These are phyloP conservation scores for Curvularia sp. DNA, from an alignment of 2,329 filamentous ascomycete species.

Conservation along the genomic window DNA sequence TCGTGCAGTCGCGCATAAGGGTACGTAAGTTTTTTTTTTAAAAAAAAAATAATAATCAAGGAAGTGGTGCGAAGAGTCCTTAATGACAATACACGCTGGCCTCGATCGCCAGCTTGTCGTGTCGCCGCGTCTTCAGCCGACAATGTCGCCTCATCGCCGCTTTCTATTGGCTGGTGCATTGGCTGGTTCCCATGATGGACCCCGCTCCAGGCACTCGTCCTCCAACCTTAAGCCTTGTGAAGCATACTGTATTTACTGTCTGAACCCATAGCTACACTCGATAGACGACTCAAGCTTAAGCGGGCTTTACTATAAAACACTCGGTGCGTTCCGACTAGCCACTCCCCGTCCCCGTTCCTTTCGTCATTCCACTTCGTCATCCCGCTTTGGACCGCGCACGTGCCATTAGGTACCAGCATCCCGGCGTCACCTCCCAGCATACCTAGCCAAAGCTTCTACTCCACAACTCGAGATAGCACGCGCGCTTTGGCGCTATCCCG, in stretches of 20 bases:
- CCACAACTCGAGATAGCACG: constrained; percentile 12
- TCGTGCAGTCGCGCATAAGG: background rate
- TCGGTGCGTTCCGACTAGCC: background rate
- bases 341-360: background rate
- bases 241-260: background rate
- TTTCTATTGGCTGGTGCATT: constrained; percentile 2
- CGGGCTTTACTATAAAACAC: background rate
- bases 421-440: constrained; percentile 20
- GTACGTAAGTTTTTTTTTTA: too few relatives aligned
- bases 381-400: constrained; percentile 24
- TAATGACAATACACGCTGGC: background rate
- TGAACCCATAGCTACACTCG: background rate
- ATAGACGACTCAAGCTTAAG: background rate
- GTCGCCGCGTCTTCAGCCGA: background rate
- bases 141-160: too few relatives aligned
- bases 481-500: constrained; percentile 23
- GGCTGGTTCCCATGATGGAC: background rate
- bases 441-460: constrained; percentile 16
- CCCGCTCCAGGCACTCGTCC: background rate
- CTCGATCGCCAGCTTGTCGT: background rate
- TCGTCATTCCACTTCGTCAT: constrained; percentile 21
- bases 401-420: constrained; percentile 21
- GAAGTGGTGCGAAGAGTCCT: background rate
- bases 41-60: too few relatives aligned
- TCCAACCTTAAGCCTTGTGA: background rate